phyloP scores from a whole-genome alignment of 106 monocot genomes.

The Chionographis japonica region DNA sequence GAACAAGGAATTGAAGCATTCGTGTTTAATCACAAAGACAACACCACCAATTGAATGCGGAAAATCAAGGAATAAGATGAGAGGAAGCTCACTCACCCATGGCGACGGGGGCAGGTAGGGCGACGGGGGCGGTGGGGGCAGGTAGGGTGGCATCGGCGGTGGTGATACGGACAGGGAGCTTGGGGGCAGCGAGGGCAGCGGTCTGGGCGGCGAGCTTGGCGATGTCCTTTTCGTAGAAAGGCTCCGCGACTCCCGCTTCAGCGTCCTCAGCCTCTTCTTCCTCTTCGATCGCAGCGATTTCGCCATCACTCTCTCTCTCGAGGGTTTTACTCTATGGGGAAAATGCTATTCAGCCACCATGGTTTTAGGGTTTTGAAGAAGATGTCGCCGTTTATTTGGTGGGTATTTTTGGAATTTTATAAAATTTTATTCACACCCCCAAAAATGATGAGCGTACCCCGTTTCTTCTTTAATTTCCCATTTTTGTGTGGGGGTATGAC shows the following conservation, averaged over 20 bases:
- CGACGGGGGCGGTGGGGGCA: not conserved
- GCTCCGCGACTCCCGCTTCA: constrained; percentile 50
- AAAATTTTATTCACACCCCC: no score
- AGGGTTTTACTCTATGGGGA: not conserved
- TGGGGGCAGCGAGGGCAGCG: constrained; percentile 60
- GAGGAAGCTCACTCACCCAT: constrained; percentile 26
- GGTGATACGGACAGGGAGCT: constrained; percentile 33
- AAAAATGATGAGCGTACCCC: no score
- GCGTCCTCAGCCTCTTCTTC: constrained; percentile 61
- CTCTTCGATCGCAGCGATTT: constrained; percentile 66
- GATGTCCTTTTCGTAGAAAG: constrained; percentile 71
- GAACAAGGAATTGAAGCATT: no score
- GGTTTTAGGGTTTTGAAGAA: no score
- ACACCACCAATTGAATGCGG: no score
- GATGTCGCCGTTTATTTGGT: no score
- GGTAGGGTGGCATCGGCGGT: not conserved
- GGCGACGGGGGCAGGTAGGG: not conserved
- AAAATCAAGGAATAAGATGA: no score
- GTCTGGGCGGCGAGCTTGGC: constrained; percentile 63
- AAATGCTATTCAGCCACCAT: no score
- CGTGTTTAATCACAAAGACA: no score
- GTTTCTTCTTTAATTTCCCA: no score
- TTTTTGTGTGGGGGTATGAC: no score
- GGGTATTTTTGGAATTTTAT: no score
- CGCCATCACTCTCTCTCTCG: constrained; percentile 24